A percentile compares a stretch with the other conserved stretches of the same genome.
phyloP scores from a whole-genome alignment of 257 asterid species.

The Anisodus tanguticus region DNA sequence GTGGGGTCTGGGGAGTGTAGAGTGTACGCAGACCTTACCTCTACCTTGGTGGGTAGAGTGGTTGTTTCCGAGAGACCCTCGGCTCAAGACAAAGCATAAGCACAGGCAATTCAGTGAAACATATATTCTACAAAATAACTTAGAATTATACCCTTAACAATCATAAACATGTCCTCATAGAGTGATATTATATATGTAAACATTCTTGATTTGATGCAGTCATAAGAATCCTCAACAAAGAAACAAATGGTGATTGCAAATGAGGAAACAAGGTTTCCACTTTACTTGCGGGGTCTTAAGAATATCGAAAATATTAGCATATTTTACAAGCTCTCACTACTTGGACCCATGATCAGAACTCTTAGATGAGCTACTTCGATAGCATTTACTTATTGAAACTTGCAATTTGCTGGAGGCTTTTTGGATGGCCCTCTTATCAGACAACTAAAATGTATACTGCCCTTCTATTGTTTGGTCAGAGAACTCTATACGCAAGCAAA shows the following conservation, averaged over 20 bases:
- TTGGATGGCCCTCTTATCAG: conserved; percentile 13
- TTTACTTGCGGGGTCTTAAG: not conserved
- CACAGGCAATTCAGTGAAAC: no score
- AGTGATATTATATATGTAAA: conserved; percentile 1
- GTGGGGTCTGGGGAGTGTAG: no score
- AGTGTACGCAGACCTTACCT: no score
- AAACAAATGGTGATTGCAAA: not conserved
- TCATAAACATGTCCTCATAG: not conserved
- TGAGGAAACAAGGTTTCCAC: conserved; percentile 5
- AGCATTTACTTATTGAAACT: not conserved
- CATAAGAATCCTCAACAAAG: not conserved
- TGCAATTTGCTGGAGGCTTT: conserved; percentile 16
- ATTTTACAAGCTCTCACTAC: conserved; percentile 20
- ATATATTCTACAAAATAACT: not conserved
- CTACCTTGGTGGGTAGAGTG: no score
- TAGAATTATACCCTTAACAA: not conserved
- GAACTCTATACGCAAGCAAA: conserved; percentile 9
- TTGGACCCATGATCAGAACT: not conserved
- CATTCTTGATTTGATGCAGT: not conserved
- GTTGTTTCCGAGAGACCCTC: no score
- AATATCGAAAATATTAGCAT: not conserved
- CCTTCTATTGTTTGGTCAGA: not conserved
- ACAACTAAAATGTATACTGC: not conserved
- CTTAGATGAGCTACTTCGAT: conserved; percentile 10
- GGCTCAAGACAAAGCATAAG: no score